phyloP scores from a whole-genome alignment of 148 eudicot genomes.

The Camellia lanceoleosa region DNA sequence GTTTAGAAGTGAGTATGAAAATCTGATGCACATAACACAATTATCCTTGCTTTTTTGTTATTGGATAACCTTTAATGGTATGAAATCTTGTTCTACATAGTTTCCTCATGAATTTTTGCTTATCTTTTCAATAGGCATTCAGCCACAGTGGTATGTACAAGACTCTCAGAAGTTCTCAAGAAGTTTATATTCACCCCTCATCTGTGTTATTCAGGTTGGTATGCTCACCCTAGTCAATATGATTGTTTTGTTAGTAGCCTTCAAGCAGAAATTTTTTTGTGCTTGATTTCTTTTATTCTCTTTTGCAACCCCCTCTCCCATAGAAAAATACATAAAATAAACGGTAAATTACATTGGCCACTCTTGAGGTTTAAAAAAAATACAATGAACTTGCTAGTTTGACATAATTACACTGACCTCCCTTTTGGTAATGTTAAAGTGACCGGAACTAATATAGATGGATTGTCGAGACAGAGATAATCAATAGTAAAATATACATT shows the following conservation, averaged over 20 bases:
- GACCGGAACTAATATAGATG: too few species aligned
- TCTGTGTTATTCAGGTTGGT: constrained; percentile 88
- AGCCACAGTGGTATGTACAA: constrained; percentile 91
- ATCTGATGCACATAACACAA: neutral
- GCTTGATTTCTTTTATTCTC: neutral
- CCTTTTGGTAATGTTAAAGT: too few species aligned
- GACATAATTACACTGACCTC: too few species aligned
- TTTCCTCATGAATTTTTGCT: constrained; percentile 15
- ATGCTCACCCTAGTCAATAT: neutral
- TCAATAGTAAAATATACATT: too few species aligned
- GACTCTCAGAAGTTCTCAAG: constrained; percentile 84
- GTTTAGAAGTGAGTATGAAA: constrained; percentile 59
- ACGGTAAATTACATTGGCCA: too few species aligned
- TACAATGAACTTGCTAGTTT: too few species aligned
- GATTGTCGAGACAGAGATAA: too few species aligned
- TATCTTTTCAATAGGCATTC: constrained; percentile 48
- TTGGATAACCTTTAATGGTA: neutral
- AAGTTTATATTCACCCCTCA: constrained; percentile 96
- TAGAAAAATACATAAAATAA: too few species aligned
- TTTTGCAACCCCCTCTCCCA: too few species aligned
- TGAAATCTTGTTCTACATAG: neutral
- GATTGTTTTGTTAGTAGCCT: neutral
- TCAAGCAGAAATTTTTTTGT: neutral
- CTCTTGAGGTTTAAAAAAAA: too few species aligned
- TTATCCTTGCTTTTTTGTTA: neutral